phyloP scores from a whole-genome alignment of 139 green algal species.

The Chlamydomonas schloesseri region DNA sequence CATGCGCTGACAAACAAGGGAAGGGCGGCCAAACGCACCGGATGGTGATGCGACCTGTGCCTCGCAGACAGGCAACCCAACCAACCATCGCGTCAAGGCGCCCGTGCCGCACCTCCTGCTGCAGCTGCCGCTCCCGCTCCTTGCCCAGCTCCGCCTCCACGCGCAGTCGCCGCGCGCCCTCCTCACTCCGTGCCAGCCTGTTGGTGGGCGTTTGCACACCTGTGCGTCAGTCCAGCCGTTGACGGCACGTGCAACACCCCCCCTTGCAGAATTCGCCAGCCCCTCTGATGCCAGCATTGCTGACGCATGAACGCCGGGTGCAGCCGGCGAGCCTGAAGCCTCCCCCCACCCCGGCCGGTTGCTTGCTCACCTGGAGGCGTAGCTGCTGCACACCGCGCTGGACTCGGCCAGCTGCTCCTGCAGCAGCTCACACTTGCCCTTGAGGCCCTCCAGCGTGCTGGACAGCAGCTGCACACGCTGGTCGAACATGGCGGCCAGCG shows the following conservation, averaged over 20 bases:
- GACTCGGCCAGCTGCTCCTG: constrained; percentile 13
- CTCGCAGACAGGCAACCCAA: too few species aligned
- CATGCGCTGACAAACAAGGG: too few species aligned
- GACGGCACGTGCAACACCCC: too few species aligned
- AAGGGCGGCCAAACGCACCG: too few species aligned
- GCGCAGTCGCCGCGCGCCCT: constrained; percentile 1
- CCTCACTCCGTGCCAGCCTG: constrained; percentile 41
- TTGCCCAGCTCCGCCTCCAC: not conserved
- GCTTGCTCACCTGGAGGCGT: constrained; percentile 23
- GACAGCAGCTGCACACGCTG: constrained; percentile 37
- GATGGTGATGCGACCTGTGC: too few species aligned
- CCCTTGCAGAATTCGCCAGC: too few species aligned
- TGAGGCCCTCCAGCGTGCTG: constrained; percentile 39
- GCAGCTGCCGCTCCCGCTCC: constrained; percentile 44
- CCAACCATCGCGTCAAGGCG: too few species aligned
- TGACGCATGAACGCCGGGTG: too few species aligned
- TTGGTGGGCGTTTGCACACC: too few species aligned
- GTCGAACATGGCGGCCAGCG: constrained; percentile 26
- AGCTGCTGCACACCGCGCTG: constrained; percentile 8
- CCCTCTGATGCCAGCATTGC: too few species aligned
- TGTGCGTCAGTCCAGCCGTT: too few species aligned
- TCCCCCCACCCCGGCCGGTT: too few species aligned
- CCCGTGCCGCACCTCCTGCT: constrained; percentile 48
- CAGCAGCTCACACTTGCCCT: constrained; percentile 40
- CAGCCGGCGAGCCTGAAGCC: not conserved